These are phyloP conservation scores for Arxiozyma telluris DNA, from an alignment of 1,139 yeast species.

Conservation along the genomic window DNA sequence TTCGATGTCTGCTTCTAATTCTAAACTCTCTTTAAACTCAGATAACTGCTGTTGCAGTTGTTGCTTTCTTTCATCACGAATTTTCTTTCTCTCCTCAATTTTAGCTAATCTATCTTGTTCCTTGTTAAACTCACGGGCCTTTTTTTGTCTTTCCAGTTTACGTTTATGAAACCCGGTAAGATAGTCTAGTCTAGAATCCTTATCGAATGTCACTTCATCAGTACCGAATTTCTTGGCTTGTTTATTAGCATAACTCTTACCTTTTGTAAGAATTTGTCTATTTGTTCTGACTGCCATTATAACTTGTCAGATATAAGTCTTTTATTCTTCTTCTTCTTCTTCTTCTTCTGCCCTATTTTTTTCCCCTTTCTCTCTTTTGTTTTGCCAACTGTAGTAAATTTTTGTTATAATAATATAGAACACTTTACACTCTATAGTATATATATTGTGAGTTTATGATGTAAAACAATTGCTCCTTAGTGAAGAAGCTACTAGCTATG, in stretches of 20 bases:
- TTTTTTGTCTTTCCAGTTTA: slow-evolving; percentile 77
- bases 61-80: slow-evolving; percentile 53
- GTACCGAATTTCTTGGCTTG: slow-evolving; percentile 49
- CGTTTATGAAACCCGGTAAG: slow-evolving; percentile 94
- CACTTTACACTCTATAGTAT: neutral
- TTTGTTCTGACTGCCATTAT: slow-evolving; percentile 34
- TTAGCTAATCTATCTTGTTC: slow-evolving; percentile 68
- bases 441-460: too few species aligned
- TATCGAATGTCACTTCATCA: slow-evolving; percentile 75
- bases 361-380: neutral
- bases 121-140: slow-evolving; percentile 63
- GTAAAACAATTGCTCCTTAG: neutral
- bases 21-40: slow-evolving; percentile 48
- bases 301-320: neutral
- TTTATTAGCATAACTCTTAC: slow-evolving; percentile 67
- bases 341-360: neutral
- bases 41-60: slow-evolving; percentile 56
- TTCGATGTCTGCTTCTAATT: slow-evolving; percentile 35
- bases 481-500: too few species aligned
- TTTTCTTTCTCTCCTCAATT: slow-evolving; percentile 64
- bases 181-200: slow-evolving; percentile 64
- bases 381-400: neutral
- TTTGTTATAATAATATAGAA: neutral
- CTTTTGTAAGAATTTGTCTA: slow-evolving; percentile 83
- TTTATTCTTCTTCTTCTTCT: neutral